Percentiles rank a stretch among this genome's conserved stretches.
Evolutionary conservation across 164 flowering plant species (phyloP).

Genomic region (grape (Vitis vinifera)): DNA sequence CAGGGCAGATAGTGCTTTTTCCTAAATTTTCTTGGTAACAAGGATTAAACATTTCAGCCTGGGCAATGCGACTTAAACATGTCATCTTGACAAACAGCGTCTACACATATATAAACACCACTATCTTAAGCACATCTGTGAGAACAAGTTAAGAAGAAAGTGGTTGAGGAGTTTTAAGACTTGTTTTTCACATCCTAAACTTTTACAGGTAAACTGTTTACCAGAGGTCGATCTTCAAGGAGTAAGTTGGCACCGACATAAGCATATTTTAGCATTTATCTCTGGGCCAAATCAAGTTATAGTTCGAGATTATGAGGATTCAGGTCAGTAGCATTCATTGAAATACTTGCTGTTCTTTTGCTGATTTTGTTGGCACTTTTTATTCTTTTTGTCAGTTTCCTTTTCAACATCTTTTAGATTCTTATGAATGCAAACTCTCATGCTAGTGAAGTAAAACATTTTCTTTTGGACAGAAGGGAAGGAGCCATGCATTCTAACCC

Average conservation of each 20-base stretch:
- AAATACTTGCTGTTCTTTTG: too few relatives aligned
- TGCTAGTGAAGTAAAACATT: background rate
- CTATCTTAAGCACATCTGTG: too few relatives aligned
- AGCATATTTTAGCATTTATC: conserved; percentile 80
- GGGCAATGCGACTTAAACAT: too few relatives aligned
- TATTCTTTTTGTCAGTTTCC: background rate
- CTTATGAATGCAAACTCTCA: background rate
- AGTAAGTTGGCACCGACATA: conserved; percentile 89
- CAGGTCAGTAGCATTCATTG: conserved; percentile 46
- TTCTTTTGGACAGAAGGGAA: conserved; percentile 48
- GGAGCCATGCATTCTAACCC: conserved; percentile 62
- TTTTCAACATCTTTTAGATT: background rate
- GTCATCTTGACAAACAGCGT: too few relatives aligned
- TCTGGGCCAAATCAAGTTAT: conserved; percentile 78
- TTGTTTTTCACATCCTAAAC: conserved; percentile 3
- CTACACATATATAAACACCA: background rate
- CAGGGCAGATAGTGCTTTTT: too few relatives aligned
- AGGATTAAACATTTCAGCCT: too few relatives aligned
- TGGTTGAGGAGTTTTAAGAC: background rate
- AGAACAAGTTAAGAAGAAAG: background rate
- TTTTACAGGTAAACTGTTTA: conserved; percentile 51
- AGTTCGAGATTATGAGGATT: conserved; percentile 80
- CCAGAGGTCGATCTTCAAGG: conserved; percentile 76
- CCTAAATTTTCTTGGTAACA: too few relatives aligned
- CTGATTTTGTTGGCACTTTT: background rate